These are phyloP conservation scores for Penicillium hesseltinei DNA, from an alignment of 2,329 filamentous ascomycete genomes.

Conservation along the genomic window DNA sequence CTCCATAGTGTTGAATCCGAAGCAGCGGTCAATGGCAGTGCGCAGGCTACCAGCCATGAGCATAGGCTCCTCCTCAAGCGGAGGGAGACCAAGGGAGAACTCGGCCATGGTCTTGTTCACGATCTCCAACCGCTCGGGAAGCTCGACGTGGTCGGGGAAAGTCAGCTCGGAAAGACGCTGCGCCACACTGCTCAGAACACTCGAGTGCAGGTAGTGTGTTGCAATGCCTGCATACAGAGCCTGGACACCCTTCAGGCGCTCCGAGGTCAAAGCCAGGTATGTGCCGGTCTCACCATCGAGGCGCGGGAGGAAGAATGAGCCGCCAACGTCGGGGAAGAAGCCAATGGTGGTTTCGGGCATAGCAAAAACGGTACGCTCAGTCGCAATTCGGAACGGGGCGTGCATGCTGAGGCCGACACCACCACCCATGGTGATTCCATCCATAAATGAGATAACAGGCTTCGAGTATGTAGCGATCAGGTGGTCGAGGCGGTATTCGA, in stretches of 20 bases:
- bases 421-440: constrained; percentile 97
- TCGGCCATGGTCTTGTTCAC: constrained; percentile 91
- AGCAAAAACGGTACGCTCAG: constrained; percentile 90
- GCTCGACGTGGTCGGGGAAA: constrained; percentile 73
- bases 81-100: constrained; percentile 79
- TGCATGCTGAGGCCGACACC: constrained; percentile 93
- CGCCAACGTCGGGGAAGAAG: constrained; percentile 97
- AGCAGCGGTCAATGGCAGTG: constrained; percentile 80
- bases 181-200: constrained; percentile 76
- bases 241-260: constrained; percentile 76
- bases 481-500: constrained; percentile 96
- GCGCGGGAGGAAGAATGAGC: constrained; percentile 89
- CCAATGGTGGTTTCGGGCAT: constrained; percentile 99
- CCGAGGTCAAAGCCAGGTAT: constrained; percentile 89
- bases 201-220: constrained; percentile 94
- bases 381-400: constrained; percentile 93
- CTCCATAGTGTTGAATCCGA: constrained; percentile 63
- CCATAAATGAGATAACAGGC: constrained; percentile 93
- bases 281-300: constrained; percentile 85
- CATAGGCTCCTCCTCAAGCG: constrained; percentile 59
- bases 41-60: constrained; percentile 68
- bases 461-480: constrained; percentile 90
- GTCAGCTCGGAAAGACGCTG: constrained; percentile 81
- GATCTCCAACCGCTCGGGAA: constrained; percentile 63
- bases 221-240: constrained; percentile 88